Evolutionary conservation across 2,329 filamentous ascomycete genomes (phyloP).

Genomic region (Cladorrhinum sp.): DNA sequence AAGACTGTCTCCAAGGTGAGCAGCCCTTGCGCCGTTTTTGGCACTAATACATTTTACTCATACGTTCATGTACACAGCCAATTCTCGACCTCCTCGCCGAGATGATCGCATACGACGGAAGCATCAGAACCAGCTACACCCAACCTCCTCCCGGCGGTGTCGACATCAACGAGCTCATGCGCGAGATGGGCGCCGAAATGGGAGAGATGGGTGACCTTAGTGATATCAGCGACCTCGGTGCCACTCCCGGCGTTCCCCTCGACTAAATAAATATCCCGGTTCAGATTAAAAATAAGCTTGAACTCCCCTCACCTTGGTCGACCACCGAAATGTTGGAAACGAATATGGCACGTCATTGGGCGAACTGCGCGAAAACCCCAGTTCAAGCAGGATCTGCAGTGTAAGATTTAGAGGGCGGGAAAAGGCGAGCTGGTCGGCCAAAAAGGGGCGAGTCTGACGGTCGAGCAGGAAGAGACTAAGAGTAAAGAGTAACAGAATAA

Average conservation of each 20-base stretch:
- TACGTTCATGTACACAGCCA: slow-evolving; percentile 50
- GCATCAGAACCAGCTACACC: slow-evolving; percentile 49
- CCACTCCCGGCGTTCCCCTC: background rate
- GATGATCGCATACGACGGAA: slow-evolving; percentile 92
- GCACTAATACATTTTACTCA: slow-evolving; percentile 1
- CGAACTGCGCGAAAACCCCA: background rate
- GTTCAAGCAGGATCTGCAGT: background rate
- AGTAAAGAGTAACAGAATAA: background rate
- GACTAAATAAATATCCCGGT: background rate
- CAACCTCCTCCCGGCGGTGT: slow-evolving; percentile 19
- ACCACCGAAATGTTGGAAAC: background rate
- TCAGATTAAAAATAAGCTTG: background rate
- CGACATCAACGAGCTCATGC: slow-evolving; percentile 30
- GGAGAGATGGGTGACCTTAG: slow-evolving; percentile 25
- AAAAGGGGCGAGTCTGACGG: background rate
- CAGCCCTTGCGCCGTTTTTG: background rate
- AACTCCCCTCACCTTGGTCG: background rate
- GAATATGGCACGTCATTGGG: background rate
- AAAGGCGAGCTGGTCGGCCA: background rate
- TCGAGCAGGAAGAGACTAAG: background rate
- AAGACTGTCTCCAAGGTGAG: slow-evolving; percentile 93
- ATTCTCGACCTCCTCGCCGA: slow-evolving; percentile 94
- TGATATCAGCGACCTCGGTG: slow-evolving; percentile 1
- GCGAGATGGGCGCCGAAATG: slow-evolving; percentile 33
- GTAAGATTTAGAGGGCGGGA: background rate